Conservation (phyloP, 768 basidiomycete species). For the Hypholoma fasciculare region DNA sequence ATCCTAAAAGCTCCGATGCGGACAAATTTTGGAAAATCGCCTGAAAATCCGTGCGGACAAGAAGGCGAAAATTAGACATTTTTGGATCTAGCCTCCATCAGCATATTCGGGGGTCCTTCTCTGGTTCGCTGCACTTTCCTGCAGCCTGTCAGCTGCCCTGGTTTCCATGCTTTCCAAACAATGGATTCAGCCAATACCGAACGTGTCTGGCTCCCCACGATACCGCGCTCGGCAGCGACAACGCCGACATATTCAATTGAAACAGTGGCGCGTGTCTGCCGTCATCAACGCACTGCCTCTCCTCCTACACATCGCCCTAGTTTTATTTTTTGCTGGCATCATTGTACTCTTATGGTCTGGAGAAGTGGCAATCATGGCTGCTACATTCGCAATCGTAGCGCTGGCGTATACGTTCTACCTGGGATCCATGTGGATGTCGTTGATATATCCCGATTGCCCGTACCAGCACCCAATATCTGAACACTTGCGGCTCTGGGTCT, state of each 20-base stretch:
- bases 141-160: constrained; percentile 41
- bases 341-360: constrained; percentile 41
- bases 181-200: constrained; percentile 39
- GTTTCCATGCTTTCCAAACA: constrained; percentile 48
- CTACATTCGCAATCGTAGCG: constrained; percentile 33
- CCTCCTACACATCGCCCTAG: constrained; percentile 39
- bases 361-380: constrained; percentile 30
- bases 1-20: too few relatives aligned
- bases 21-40: too few relatives aligned
- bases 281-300: constrained; percentile 40
- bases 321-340: constrained; percentile 42
- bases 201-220: constrained; percentile 35
- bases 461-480: constrained; percentile 41
- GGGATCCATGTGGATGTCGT: constrained; percentile 36
- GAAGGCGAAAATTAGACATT: too few relatives aligned
- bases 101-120: too few relatives aligned
- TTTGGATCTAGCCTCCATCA: too few relatives aligned
- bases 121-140: constrained; percentile 45
- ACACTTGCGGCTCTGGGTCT: constrained; percentile 26
- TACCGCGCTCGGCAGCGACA: constrained; percentile 39
- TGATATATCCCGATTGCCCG: constrained; percentile 40
- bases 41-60: too few relatives aligned
- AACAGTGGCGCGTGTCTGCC: constrained; percentile 38
- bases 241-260: constrained; percentile 31
- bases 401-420: constrained; percentile 37